Evolutionary conservation across 2,329 filamentous ascomycete genomes (phyloP).

Genomic region (Phialophora verrucosa): DNA sequence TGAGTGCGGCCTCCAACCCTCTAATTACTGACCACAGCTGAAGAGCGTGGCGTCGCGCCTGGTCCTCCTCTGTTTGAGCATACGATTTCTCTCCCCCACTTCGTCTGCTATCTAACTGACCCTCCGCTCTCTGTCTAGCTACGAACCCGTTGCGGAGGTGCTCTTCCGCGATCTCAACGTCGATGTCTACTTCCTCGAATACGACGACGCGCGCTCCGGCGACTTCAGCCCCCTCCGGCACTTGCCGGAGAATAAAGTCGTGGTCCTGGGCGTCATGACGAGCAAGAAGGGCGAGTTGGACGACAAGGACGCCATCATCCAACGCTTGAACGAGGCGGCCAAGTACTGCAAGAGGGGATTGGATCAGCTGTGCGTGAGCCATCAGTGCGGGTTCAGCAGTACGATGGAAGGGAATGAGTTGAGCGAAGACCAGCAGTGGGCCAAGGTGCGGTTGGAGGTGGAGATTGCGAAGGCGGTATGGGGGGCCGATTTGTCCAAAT

Average conservation of each 20-base stretch:
- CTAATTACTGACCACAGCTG: too few species aligned
- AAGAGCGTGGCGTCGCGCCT: too few species aligned
- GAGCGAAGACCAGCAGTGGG: constrained; percentile 64
- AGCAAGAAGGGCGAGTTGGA: constrained; percentile 65
- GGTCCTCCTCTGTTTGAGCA: too few species aligned
- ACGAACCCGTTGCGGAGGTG: constrained; percentile 64
- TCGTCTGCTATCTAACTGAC: not conserved
- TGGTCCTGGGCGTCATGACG: constrained; percentile 62
- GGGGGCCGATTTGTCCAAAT: constrained; percentile 53
- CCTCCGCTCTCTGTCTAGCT: constrained; percentile 42
- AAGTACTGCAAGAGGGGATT: constrained; percentile 58
- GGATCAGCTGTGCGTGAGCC: constrained; percentile 62
- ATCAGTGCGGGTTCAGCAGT: constrained; percentile 65
- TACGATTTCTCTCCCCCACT: not conserved
- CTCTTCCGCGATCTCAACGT: constrained; percentile 63
- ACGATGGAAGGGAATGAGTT: constrained; percentile 63
- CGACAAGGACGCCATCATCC: constrained; percentile 50
- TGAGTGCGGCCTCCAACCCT: not conserved
- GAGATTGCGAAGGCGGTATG: constrained; percentile 65
- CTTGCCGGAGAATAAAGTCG: constrained; percentile 60
- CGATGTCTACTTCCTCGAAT: constrained; percentile 66
- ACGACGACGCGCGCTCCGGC: constrained; percentile 62
- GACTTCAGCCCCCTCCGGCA: constrained; percentile 63
- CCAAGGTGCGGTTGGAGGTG: constrained; percentile 60
- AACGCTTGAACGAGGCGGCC: constrained; percentile 54